Evolutionary conservation across 306 rosid species (phyloP), one percentile per base, ranked within the genome.

Genomic region (Prunus kanzakura): DNA sequence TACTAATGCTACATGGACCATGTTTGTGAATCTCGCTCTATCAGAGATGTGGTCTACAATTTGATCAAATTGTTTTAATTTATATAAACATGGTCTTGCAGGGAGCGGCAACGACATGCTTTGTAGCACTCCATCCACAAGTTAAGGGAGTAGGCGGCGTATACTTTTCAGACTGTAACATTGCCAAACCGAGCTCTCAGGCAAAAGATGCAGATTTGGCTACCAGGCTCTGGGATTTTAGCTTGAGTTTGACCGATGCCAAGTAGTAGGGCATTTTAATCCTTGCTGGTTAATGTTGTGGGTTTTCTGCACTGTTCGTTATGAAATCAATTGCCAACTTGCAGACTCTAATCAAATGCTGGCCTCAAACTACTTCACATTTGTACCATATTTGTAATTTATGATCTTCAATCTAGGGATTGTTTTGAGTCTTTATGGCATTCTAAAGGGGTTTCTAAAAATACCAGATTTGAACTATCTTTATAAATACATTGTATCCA

Each of bases 71-170:
- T 0, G 9, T 38, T 38, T 38, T 38, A 38, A 38, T 38, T 35
- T 35, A 35, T 38, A 38, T 1, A 38, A 38, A 38, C 43, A 38
- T 38, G 43, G 43, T 38, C 27, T 1, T 72, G 65, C 50, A 94
- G 96, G 97, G 97, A 46, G 97, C 96, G 22, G 96, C 97, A 18
- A 88, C 97, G n/a, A 89, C 94, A 61, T 91, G 97, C 82, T 88
- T 84, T 20, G 84, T 86, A 52, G 96, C 97, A 78, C 78, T 94
- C 78, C 91, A 91, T 83, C 94, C 95, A 52, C 93, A 84, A 69
- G 88, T 89, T 4, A 82, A 82, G 81, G 96, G 89, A 76, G 68
- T 84, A 41, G 81, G 82, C 68, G 91, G 94, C 4, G 86, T 84
- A 68, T 91, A 89, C 80, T 91, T 90, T 81, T 73, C 56, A 49